Conservation (phyloP, 2,329 filamentous ascomycete genomes). For the Fusarium compactum region DNA sequence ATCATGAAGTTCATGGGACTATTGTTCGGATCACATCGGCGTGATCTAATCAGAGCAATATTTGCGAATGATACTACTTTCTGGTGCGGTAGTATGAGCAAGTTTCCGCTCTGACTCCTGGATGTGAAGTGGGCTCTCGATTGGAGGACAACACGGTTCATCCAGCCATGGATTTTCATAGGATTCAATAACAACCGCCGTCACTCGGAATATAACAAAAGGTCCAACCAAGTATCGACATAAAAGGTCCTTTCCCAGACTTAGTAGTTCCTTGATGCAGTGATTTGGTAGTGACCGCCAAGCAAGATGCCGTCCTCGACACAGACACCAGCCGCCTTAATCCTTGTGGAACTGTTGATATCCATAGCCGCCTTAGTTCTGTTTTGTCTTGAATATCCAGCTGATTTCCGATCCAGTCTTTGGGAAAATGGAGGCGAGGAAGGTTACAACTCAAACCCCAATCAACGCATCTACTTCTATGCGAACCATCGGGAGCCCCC, state of each 20-base stretch:
- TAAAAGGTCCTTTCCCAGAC: conserved; percentile 4
- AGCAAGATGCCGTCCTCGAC: conserved; percentile 24
- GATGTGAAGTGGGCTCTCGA: not conserved
- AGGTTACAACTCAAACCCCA: conserved; percentile 50
- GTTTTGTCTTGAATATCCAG: conserved; percentile 44
- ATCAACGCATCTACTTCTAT: conserved; percentile 48
- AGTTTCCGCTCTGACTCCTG: conserved; percentile 43
- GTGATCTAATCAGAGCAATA: not conserved
- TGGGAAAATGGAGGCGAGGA: conserved; percentile 48
- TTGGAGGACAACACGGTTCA: not conserved
- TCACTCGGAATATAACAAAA: not conserved
- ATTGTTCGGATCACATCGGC: rapidly evolving
- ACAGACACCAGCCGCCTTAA: conserved; percentile 24
- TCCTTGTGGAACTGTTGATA: conserved; percentile 39
- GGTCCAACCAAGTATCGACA: not conserved
- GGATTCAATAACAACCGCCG: not conserved
- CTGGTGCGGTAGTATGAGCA: conserved; percentile 51
- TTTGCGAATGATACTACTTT: not conserved
- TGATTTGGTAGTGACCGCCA: not conserved
- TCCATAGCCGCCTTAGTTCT: conserved; percentile 21
- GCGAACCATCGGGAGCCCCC: conserved; percentile 49
- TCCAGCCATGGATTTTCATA: not conserved
- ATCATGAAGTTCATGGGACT: too few relatives aligned
- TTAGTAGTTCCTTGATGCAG: not conserved
- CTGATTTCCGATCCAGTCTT: conserved; percentile 41